A percentile compares a stretch with the other conserved stretches of the same genome.
These are phyloP conservation scores for Amanita rimosa DNA, from an alignment of 768 basidiomycete species.

Conservation along the genomic window DNA sequence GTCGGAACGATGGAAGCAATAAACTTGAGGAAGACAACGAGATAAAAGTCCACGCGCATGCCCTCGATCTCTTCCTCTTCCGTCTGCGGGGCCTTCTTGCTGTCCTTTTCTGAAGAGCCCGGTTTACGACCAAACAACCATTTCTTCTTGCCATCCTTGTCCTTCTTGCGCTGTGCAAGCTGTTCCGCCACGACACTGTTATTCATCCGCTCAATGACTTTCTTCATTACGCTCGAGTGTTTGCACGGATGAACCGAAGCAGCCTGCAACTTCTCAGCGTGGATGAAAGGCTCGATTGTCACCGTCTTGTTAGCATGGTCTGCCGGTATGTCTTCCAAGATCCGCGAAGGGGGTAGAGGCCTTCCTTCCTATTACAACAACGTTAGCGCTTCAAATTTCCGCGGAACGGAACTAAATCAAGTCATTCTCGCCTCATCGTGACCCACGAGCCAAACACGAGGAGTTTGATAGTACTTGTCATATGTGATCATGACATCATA, in stretches of 20 bases:
- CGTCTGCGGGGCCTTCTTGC: conserved; percentile 26
- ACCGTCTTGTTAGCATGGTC: conserved; percentile 99
- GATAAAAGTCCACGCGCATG: conserved; percentile 95
- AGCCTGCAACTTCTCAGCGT: conserved; percentile 71
- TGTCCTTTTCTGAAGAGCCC: conserved; percentile 47
- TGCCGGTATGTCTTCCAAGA: conserved; percentile 95
- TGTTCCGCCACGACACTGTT: conserved; percentile 76
- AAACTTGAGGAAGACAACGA: conserved; percentile 98
- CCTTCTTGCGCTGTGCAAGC: conserved; percentile 50
- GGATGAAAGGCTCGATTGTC: conserved; percentile 97
- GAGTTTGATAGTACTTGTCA: conserved; percentile 99
- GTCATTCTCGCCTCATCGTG: conserved; percentile 73
- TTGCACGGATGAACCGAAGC: conserved; percentile 98
- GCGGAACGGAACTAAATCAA: background rate
- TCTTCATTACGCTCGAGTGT: conserved; percentile 99
- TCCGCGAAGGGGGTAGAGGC: conserved; percentile 79
- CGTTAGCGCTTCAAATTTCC: background rate
- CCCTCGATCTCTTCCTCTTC: conserved; percentile 76
- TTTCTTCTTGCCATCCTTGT: conserved; percentile 63
- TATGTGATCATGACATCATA: conserved; percentile 99
- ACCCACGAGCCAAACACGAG: conserved; percentile 93
- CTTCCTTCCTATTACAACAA: conserved; percentile 58
- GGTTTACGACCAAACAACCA: conserved; percentile 76
- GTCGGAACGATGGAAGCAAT: conserved; percentile 98
- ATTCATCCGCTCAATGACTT: conserved; percentile 98